Conservation (phyloP, 2,329 filamentous ascomycete genomes). For the Pseudogymnoascus sp. region DNA sequence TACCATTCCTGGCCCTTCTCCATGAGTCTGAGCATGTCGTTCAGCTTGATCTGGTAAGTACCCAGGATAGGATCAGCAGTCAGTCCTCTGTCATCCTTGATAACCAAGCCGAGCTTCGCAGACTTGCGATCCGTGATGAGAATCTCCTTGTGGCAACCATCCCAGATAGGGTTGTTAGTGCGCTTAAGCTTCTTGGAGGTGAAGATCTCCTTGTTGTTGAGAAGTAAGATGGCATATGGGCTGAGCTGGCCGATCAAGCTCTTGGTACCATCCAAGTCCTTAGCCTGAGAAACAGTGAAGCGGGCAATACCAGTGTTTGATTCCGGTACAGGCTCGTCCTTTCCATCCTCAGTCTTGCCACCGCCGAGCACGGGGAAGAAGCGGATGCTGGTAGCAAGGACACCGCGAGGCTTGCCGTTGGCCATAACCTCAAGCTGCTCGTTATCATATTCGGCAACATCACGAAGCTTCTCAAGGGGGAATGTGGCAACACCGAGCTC, state of each 20-base stretch:
- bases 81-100: constrained; percentile 93
- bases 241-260: constrained; percentile 85
- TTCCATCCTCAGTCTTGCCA: constrained; percentile 65
- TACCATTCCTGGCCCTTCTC: constrained; percentile 96
- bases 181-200: constrained; percentile 88
- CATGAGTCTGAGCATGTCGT: constrained; percentile 86
- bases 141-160: constrained; percentile 85
- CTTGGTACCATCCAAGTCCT: constrained; percentile 88
- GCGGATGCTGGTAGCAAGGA: constrained; percentile 71
- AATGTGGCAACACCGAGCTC: constrained; percentile 85
- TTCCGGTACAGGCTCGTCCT: constrained; percentile 70
- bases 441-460: constrained; percentile 71
- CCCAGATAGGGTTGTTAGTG: constrained; percentile 95
- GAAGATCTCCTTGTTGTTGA: constrained; percentile 89
- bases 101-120: constrained; percentile 79
- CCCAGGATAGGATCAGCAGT: constrained; percentile 75
- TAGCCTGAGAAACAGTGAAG: constrained; percentile 91
- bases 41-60: constrained; percentile 89
- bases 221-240: constrained; percentile 77
- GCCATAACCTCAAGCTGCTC: constrained; percentile 74
- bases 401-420: constrained; percentile 75
- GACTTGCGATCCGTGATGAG: constrained; percentile 89
- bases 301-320: constrained; percentile 89
- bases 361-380: constrained; percentile 90
- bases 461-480: constrained; percentile 71